These are phyloP conservation scores for Naematelia aurantialba DNA, from an alignment of 768 basidiomycete species.

Conservation along the genomic window DNA sequence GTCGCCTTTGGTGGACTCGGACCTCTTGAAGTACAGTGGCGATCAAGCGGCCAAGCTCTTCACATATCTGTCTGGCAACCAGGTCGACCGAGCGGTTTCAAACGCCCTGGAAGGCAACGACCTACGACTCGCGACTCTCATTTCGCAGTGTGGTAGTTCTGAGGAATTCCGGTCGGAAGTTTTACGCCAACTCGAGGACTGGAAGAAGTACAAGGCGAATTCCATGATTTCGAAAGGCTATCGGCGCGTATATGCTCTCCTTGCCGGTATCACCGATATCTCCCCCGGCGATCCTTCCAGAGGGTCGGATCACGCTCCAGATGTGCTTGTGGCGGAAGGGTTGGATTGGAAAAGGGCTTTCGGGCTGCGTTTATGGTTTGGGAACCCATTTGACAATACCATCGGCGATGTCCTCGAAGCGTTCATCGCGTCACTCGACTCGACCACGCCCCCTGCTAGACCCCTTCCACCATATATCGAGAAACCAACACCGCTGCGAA, in stretches of 20 bases:
- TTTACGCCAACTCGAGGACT: conserved; percentile 69
- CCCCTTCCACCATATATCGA: conserved; percentile 47
- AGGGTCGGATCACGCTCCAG: conserved; percentile 55
- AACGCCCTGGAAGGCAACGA: conserved; percentile 70
- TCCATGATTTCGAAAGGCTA: conserved; percentile 64
- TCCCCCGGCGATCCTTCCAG: conserved; percentile 57
- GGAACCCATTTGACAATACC: conserved; percentile 59
- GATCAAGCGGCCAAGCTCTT: conserved; percentile 58
- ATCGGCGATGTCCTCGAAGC: conserved; percentile 65
- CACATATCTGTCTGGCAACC: conserved; percentile 76
- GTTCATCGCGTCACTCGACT: conserved; percentile 55
- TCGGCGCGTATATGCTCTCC: conserved; percentile 74
- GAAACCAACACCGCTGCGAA: conserved; percentile 11
- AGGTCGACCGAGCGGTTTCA: conserved; percentile 76
- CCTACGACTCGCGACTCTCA: conserved; percentile 78
- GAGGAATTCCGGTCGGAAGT: conserved; percentile 69
- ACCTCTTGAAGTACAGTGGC: conserved; percentile 58
- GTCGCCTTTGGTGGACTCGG: conserved; percentile 65
- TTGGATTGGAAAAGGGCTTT: conserved; percentile 94
- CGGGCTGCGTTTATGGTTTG: conserved; percentile 87
- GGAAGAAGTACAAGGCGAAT: conserved; percentile 74
- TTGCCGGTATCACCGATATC: conserved; percentile 69
- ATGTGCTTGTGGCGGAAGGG: conserved; percentile 64
- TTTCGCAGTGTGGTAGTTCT: conserved; percentile 76
- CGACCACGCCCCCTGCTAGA: conserved; percentile 45